Base-by-base conservation (phyloP, 768 basidiomycete species). In the Lactarius indigo region DNA sequence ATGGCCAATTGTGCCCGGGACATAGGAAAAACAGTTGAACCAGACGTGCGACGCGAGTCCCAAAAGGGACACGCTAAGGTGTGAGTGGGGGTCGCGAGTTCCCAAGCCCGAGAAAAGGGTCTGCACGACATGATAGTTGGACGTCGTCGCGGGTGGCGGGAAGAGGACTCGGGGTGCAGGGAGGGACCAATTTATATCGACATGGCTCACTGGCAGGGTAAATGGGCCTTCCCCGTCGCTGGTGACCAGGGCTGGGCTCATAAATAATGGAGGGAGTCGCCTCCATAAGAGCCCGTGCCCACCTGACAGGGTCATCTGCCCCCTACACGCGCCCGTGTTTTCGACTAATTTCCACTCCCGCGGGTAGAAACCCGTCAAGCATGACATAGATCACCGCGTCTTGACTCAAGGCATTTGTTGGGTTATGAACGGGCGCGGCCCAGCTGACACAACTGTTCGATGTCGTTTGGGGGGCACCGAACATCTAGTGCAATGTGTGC, bases 251-350 rank as follows among this genome's bases (percentile, higher is more conserved):
- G 52, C 59, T 23, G 59, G 54, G 59, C 61, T 57, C 33, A 66
- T 66, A 66, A 66, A 62, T 57, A 31, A 60, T 28, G 57, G n/a
- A 55, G 30, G 42, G 63, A 52, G 26, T 17, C 60, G 31, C 50
- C 42, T 50, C 56, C 28, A 31, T 39, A 41, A n/a, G n/a, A 44
- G 44, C 20, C 42, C 42, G 42, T 60, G 60, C 56, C 65, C 61
- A 66, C 65, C 65, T 66, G 65, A 66, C 58, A 50, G 56, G 50
- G 61, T 66, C 65, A 66, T 66, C 61, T 66, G 65, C 56, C 56
- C 61, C 13, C 30, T 9, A 30, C 64, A 66, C 55, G 65, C 61
- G 55, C 56, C 47, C 31, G 42, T 30, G 33, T 47, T 23, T 56
- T 37, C 28, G 31, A 57, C 64, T 37, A 56, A 58, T 28, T 64